A percentile compares a stretch with the other conserved stretches of the same genome.
Evolutionary conservation across 192 early-diverging fungal genomes (phyloP).

Genomic region (Endogone sp.): DNA sequence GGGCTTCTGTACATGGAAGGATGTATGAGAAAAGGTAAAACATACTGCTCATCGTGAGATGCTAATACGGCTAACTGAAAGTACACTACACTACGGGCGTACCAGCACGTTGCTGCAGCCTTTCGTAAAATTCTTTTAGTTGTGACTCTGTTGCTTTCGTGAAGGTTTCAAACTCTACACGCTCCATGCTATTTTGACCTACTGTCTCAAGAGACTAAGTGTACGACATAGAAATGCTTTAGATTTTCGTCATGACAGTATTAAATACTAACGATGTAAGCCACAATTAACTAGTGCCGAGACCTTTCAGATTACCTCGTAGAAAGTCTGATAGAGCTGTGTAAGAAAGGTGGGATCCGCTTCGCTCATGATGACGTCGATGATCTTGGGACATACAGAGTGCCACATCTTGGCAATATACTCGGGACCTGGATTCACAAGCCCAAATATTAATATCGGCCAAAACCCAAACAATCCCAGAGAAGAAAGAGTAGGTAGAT

Average conservation of each 20-base stretch:
- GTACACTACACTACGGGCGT: no score
- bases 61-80: no score
- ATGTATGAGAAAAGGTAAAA: background rate
- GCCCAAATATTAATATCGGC: no score
- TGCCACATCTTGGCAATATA: constrained; percentile 70
- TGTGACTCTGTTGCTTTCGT: constrained; percentile 64
- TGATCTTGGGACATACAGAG: constrained; percentile 67
- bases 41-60: no score
- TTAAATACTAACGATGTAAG: no score
- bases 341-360: constrained; percentile 77
- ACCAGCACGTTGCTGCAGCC: constrained; percentile 61
- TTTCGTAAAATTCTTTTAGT: constrained; percentile 72
- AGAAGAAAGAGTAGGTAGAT: no score
- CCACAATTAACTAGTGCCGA: constrained; percentile 4
- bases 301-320: constrained; percentile 33
- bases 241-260: no score
- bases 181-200: constrained; percentile 59
- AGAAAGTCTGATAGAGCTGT: constrained; percentile 75
- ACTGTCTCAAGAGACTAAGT: constrained; percentile 37
- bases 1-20: background rate
- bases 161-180: constrained; percentile 66
- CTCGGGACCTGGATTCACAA: constrained; percentile 31
- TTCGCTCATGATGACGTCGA: constrained; percentile 76
- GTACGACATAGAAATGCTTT: no score
- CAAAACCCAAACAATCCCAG: no score